Evolutionary conservation across 768 basidiomycete genomes (phyloP), one percentile per base, ranked within the genome.

Genomic region (Clavaria fumosa): DNA sequence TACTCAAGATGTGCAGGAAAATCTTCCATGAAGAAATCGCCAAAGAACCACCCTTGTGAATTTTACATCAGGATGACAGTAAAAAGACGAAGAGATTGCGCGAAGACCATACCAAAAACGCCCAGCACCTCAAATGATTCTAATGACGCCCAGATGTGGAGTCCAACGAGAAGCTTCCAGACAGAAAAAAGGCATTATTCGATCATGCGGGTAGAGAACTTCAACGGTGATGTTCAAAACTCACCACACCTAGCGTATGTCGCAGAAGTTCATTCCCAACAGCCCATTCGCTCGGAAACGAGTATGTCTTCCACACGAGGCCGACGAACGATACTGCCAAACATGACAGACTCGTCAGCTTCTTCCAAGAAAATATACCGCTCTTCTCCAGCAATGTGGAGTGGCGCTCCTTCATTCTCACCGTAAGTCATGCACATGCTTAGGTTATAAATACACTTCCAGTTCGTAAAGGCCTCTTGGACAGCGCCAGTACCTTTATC

Each of bases 371-470:
- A n/a, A n/a, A n/a, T n/a, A n/a, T n/a, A n/a, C n/a, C n/a, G n/a
- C n/a, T n/a, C n/a, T n/a, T n/a, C n/a, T n/a, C n/a, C n/a, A n/a
- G n/a, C 35, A 19, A 40, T 38, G 32, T 43, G 39, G 20, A 40
- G 31, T 38, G 22, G 42, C 27, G 9, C 26, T 23, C 53, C 52
- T n/a, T n/a, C n/a, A n/a, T n/a, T n/a, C n/a, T 14, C 41, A 91
- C 90, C 77, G 54, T 91, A 96, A 3, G 82, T 91, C 90, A 96
- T 95, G 55, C 77, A 79, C 67, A 91, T 65, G 55, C 82, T 89
- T 56, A 89, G 55, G 55, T 96, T 97, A 54, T 91, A 97, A 19
- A 86, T 66, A 4, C 67, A 67, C 57, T 96, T 96, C 90, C 91
- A 99, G 55, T 95, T 96, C 19, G 71, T 66, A 48, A 96, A 99